phyloP scores from a whole-genome alignment of 371 early-diverging fungal genomes.

The Dichotomocladium elegans region DNA sequence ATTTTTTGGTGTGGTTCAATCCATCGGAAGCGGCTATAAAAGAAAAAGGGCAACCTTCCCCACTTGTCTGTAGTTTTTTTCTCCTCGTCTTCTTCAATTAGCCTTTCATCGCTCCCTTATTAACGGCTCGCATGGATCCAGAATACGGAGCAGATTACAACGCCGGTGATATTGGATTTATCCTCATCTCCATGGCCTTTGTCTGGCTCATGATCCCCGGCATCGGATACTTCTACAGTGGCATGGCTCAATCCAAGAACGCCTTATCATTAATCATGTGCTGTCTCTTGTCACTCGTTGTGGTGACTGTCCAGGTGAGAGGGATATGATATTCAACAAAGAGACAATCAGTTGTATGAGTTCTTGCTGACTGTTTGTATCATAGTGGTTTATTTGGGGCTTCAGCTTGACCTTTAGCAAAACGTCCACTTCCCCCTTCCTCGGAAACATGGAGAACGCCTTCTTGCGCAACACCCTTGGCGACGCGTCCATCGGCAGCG shows the following conservation, averaged over 20 bases:
- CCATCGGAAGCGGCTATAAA: too few species aligned
- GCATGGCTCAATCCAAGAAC: conserved; percentile 82
- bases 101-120: neutral
- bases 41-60: too few species aligned
- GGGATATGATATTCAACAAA: neutral
- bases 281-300: conserved; percentile 60
- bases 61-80: too few species aligned
- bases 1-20: too few species aligned
- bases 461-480: conserved; percentile 59
- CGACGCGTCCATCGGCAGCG: conserved; percentile 51
- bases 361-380: neutral
- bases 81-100: neutral
- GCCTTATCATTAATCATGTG: conserved; percentile 73
- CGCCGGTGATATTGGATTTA: conserved; percentile 70
- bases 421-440: conserved; percentile 52
- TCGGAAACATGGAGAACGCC: conserved; percentile 79
- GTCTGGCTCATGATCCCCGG: conserved; percentile 88
- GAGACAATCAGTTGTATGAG: neutral
- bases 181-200: conserved; percentile 66
- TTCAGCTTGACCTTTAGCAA: conserved; percentile 84
- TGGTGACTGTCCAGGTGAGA: conserved; percentile 56
- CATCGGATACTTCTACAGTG: conserved; percentile 87
- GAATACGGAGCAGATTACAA: conserved; percentile 8
- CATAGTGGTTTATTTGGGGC: conserved; percentile 84
- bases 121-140: conserved; percentile 1